These are phyloP conservation scores for Cylindrotheca closterium DNA, from an alignment of 108 stramenopile species.

Conservation along the genomic window DNA sequence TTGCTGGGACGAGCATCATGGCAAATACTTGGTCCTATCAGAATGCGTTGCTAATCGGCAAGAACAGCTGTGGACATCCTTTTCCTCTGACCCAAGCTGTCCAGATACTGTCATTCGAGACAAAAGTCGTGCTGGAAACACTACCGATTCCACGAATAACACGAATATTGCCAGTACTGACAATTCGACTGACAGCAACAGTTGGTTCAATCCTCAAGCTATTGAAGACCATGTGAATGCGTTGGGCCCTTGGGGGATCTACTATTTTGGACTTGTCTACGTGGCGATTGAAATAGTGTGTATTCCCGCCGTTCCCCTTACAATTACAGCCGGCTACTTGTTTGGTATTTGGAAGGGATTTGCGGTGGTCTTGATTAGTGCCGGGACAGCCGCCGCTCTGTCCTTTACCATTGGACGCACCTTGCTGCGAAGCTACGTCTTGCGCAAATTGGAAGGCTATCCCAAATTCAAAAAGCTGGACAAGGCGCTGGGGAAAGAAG, in stretches of 20 bases:
- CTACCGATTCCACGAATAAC: no score
- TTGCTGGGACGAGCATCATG: no score
- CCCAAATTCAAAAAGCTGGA: conserved; percentile 69
- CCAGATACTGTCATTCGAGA: no score
- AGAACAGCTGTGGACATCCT: no score
- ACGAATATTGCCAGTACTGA: no score
- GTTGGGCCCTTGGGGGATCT: conserved; percentile 10
- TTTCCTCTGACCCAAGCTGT: no score
- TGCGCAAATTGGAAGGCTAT: conserved; percentile 37
- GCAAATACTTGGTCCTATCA: no score
- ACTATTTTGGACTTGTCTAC: conserved; percentile 36
- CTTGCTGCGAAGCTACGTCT: conserved; percentile 54
- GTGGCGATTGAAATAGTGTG: conserved; percentile 66
- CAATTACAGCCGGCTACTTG: conserved; percentile 72
- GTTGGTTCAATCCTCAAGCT: no score
- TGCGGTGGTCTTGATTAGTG: conserved; percentile 53
- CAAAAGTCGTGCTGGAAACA: no score
- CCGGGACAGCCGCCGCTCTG: conserved; percentile 54
- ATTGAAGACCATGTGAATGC: conserved; percentile 8
- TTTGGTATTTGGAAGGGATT: conserved; percentile 72
- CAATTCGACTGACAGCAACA: no score
- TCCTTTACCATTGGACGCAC: conserved; percentile 71
- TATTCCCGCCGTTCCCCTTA: conserved; percentile 70
- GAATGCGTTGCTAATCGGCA: no score
- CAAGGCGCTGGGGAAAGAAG: conserved; percentile 65